Base-by-base conservation (phyloP, 2,329 filamentous ascomycete species). In the Cladosporium sp. region DNA sequence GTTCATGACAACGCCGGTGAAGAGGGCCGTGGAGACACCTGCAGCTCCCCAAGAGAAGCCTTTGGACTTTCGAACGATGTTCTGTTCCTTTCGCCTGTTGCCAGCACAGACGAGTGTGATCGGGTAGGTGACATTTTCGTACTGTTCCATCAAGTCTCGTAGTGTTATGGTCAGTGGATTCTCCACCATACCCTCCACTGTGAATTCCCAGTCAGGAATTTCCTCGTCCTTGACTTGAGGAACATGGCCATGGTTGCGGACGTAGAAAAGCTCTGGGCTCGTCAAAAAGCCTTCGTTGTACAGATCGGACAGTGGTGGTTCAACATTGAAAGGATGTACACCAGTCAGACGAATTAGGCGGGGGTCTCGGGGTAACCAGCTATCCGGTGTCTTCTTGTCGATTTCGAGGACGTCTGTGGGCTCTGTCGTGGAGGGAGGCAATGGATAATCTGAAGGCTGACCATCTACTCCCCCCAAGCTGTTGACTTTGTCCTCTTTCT, bases 21-120 rank as follows among this genome's bases (percentile, higher is more conserved):
- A 96, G 0, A 96, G 72, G 0, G 89, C 89, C 0, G 89, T 96
- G 0, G 89, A 95, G 5, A 96, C 67, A 19, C 90, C 91, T 3
- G 88, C 90, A 1, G 91, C 77, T 30, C 91, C 91, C 91, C 91
- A 96, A 2, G 89, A 95, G 71, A 96, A 96, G 0, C 91, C 91
- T 61, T 96, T 95, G 1, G 88, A 89, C 68, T 96, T 96, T 13
- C 89, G 80, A 3, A 96, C 88, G 45, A 89, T 77, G 59, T 96
- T 96, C 65, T 96, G 91, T 69, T 96, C 91, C 70, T 96, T 96
- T 27, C 91, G 80, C 53, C 91, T 79, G 67, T 96, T 96, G 1
- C 91, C 91, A 3, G 91, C 91, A 67, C 91, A 96, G 18, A 96
- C 90, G 1, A 96, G 79, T 0, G 91, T 96, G 53, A 96, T 79